Conservation (phyloP, 805 yeast species). For the Saturnispora gosingensis region DNA sequence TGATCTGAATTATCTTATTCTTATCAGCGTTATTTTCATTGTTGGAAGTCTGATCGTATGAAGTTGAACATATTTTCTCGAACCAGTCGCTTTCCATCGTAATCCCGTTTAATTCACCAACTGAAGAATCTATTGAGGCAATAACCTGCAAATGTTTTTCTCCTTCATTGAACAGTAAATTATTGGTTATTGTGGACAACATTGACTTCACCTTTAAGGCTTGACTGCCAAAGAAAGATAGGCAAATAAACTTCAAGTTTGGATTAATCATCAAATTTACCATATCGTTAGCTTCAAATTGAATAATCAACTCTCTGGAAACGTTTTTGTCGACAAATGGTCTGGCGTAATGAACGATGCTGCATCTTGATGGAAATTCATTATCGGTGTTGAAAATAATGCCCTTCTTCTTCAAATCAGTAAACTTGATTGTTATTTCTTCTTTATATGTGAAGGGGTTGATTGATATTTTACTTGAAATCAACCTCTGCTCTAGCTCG, state of each 20-base stretch:
- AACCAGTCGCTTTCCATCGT: constrained; percentile 26
- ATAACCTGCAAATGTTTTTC: constrained; percentile 17
- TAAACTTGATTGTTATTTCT: constrained; percentile 47
- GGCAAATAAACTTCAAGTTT: constrained; percentile 22
- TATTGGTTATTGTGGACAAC: constrained; percentile 18
- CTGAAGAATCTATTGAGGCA: constrained; percentile 15
- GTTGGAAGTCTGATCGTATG: background rate
- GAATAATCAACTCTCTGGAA: constrained; percentile 33
- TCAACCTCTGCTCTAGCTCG: constrained; percentile 61
- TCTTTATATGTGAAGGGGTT: constrained; percentile 45
- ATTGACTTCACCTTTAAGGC: constrained; percentile 19
- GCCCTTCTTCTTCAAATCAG: constrained; percentile 37
- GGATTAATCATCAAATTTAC: constrained; percentile 27
- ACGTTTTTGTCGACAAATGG: constrained; percentile 34
- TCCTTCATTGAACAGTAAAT: constrained; percentile 20
- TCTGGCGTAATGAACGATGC: constrained; percentile 31
- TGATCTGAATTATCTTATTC: constrained; percentile 30
- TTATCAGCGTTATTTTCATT: constrained; percentile 22
- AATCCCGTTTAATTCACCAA: constrained; percentile 20
- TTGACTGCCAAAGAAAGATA: constrained; percentile 18
- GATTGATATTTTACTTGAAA: constrained; percentile 39
- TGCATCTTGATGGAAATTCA: constrained; percentile 11
- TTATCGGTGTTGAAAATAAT: constrained; percentile 14
- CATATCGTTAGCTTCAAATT: constrained; percentile 27
- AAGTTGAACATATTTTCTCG: constrained; percentile 7